Evolutionary conservation across 2,329 filamentous ascomycete species (phyloP), one percentile per base, ranked within the genome.

Genomic region (Teratosphaeria pseudoeucalypti): DNA sequence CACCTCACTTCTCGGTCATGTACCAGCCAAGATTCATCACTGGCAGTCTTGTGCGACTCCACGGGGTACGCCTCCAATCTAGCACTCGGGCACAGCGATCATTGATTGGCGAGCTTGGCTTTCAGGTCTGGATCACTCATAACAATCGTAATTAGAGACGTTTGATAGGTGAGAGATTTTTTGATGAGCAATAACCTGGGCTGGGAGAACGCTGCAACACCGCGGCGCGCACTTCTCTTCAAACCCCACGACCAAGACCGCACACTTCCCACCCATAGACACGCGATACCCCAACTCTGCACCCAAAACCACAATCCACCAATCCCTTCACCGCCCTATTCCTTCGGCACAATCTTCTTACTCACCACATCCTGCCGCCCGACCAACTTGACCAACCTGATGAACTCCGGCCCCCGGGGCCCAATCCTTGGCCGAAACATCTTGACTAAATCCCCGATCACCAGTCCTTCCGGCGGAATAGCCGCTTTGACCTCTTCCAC

Each of bases 391-490:
- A 79, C 77, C 32, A 78, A 65, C n/a, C 66, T 66, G 57, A 78
- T 79, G 62, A 79, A 79, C 3, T 71, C 66, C 29, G 59, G 67
- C 39, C 72, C 71, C 58, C 72, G 71, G n/a, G 61, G 66, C 59
- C 71, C 71, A 47, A 71, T 70, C 16, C 74, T 71, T 2, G 67
- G 67, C 66, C 73, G 77, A 71, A 79, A 80, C 27, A 68, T 63
- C 47, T 64, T 65, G 52, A 78, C 74, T 26, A 79, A 67, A 4
- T 70, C 65, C 34, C 71, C 67, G 55, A 79, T 76, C 27, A 67
- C 71, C 64, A 78, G 77, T 57, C 78, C 78, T 54, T 74, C 68
- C 0, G 71, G 58, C 2, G 78, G 77, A 52, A 80, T 74, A 0
- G 74, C 73, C 6, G 74, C 72, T 32, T 74, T 73, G 56, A 80